phyloP scores from a whole-genome alignment of 2,329 filamentous ascomycete species.

The Curvularia sp. region DNA sequence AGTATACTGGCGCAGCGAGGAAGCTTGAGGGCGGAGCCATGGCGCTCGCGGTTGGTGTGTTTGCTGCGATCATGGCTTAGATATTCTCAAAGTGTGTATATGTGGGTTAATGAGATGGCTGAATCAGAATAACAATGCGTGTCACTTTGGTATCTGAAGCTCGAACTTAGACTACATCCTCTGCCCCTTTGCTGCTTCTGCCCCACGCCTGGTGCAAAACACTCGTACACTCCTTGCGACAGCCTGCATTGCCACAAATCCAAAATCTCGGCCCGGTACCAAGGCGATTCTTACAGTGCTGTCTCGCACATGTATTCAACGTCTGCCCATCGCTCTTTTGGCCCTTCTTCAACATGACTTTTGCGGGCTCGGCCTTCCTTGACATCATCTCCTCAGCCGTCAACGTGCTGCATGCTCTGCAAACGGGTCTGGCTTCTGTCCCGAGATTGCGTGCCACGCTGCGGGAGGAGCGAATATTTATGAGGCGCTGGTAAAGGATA shows the following conservation, averaged over 20 bases:
- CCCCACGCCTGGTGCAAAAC: conserved; percentile 23
- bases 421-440: conserved; percentile 15
- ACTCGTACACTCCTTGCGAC: conserved; percentile 28
- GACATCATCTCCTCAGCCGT: conserved; percentile 15
- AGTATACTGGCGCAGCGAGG: conserved; percentile 27
- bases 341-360: conserved; percentile 24
- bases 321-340: conserved; percentile 9
- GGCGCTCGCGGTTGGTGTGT: conserved; percentile 19
- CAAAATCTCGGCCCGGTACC: conserved; percentile 35
- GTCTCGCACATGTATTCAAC: conserved; percentile 20
- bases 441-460: neutral
- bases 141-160: neutral
- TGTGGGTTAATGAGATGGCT: neutral
- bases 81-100: neutral
- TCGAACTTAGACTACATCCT: neutral
- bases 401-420: conserved; percentile 22
- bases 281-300: conserved; percentile 19
- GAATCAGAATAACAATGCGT: neutral
- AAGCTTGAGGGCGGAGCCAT: conserved; percentile 16
- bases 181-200: neutral
- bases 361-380: conserved; percentile 21
- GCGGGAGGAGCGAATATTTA: neutral
- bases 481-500: conserved; percentile 7
- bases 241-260: conserved; percentile 23
- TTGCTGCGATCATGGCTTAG: conserved; percentile 20